These are phyloP conservation scores for Beauveria rudraprayagi DNA, from an alignment of 2,329 filamentous ascomycete species.

Conservation along the genomic window DNA sequence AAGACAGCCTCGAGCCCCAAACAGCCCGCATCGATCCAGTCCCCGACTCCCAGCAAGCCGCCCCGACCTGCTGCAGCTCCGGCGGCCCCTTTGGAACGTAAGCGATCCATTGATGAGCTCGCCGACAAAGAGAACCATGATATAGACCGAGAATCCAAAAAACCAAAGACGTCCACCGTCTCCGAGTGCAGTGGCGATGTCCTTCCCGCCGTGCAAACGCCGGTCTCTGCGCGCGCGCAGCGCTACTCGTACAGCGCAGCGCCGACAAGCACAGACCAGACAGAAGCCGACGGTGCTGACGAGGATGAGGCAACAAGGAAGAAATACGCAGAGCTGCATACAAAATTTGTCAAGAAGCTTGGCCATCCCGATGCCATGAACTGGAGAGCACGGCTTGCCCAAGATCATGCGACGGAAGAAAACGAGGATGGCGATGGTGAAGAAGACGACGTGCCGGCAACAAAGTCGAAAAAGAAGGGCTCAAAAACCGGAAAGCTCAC, in stretches of 20 bases:
- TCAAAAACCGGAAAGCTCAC: conserved; percentile 72
- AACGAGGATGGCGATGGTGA: conserved; percentile 51
- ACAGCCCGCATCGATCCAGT: conserved; percentile 19
- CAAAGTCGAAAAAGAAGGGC: conserved; percentile 56
- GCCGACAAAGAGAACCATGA: conserved; percentile 9
- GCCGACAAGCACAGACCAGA: conserved; percentile 28
- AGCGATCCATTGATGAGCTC: conserved; percentile 31
- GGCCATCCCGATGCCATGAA: conserved; percentile 77
- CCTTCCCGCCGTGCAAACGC: conserved; percentile 21
- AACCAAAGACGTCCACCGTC: conserved; percentile 32
- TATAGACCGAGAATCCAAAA: conserved; percentile 4
- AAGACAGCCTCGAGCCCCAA: conserved; percentile 39
- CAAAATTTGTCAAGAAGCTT: conserved; percentile 82
- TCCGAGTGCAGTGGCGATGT: conserved; percentile 33
- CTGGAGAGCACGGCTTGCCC: conserved; percentile 49
- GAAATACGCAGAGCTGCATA: conserved; percentile 65
- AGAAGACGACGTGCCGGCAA: conserved; percentile 39
- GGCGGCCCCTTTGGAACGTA: conserved; percentile 33
- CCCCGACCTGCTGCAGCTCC: conserved; percentile 42
- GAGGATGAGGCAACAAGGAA: conserved; percentile 43
- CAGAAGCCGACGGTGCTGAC: conserved; percentile 34
- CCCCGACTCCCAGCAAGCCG: conserved; percentile 20
- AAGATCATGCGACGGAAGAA: conserved; percentile 46
- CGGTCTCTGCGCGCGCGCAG: conserved; percentile 4
- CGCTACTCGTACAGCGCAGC: conserved; percentile 12